Evolutionary conservation across 257 asterid species (phyloP).

Genomic region (Solanum tarapatanum): DNA sequence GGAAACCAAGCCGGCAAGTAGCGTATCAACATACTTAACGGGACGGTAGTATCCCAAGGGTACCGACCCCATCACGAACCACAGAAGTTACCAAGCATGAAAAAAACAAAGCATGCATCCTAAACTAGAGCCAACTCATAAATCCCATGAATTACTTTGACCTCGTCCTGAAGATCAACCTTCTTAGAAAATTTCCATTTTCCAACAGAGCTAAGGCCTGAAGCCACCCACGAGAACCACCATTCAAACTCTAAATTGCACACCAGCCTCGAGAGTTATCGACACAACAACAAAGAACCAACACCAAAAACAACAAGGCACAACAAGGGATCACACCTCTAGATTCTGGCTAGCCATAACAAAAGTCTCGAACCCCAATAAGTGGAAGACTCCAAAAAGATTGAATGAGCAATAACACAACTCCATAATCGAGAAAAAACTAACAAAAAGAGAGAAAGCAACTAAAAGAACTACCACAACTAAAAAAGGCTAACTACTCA

Average conservation of each 20-base stretch:
- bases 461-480: too few relatives aligned
- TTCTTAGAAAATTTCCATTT: not conserved
- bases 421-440: too few relatives aligned
- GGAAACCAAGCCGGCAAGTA: not conserved
- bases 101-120: not conserved
- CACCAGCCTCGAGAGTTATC: not conserved
- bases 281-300: not conserved
- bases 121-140: not conserved
- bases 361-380: too few relatives aligned
- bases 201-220: not conserved
- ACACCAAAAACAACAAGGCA: too few relatives aligned
- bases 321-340: too few relatives aligned
- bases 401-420: too few relatives aligned
- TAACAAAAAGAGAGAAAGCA: too few relatives aligned
- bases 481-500: too few relatives aligned
- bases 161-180: not conserved
- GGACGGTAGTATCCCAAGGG: not conserved
- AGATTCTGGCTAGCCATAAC: too few relatives aligned
- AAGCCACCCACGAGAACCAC: not conserved
- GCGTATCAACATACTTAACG: not conserved
- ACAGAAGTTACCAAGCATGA: not conserved
- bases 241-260: not conserved
- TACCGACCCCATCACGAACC: not conserved
- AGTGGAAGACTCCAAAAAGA: too few relatives aligned
- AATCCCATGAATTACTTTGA: not conserved